Conservation (phyloP, 306 rosid species). For the Pyrus communis region DNA sequence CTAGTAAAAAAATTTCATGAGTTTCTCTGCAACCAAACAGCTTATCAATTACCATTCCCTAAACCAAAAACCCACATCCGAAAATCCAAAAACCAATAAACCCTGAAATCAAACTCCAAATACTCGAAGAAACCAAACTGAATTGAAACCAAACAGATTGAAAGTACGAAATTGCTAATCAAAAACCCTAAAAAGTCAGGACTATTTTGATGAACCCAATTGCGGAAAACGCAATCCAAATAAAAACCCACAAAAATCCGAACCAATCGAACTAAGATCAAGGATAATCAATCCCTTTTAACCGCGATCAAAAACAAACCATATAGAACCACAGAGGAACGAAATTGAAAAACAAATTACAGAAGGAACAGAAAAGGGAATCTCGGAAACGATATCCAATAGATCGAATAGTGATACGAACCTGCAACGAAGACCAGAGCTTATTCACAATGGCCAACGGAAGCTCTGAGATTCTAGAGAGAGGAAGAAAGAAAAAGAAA, state of each 20-base stretch:
- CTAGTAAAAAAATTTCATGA: neutral
- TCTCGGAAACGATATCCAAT: slow-evolving; percentile 16
- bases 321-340: slow-evolving; percentile 12
- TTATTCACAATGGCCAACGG: slow-evolving; percentile 42
- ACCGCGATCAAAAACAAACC: slow-evolving; percentile 43
- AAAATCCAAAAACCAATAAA: slow-evolving; percentile 24
- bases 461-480: slow-evolving; percentile 51
- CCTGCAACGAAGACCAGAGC: slow-evolving; percentile 54
- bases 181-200: slow-evolving; percentile 26
- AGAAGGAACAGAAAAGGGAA: neutral
- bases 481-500: slow-evolving; percentile 7
- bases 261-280: slow-evolving; percentile 30
- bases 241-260: slow-evolving; percentile 15
- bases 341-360: neutral
- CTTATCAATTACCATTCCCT: slow-evolving; percentile 6
- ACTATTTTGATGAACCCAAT: slow-evolving; percentile 23
- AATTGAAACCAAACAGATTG: slow-evolving; percentile 19
- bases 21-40: slow-evolving; percentile 12
- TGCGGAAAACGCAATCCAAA: slow-evolving; percentile 13
- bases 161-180: slow-evolving; percentile 15
- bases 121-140: neutral
- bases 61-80: slow-evolving; percentile 33
- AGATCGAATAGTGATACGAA: slow-evolving; percentile 60
- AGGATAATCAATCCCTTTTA: slow-evolving; percentile 21
- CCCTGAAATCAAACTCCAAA: slow-evolving; percentile 24